Base-by-base conservation (phyloP, 352 stramenopile species). In the Phytophthora syringae region DNA sequence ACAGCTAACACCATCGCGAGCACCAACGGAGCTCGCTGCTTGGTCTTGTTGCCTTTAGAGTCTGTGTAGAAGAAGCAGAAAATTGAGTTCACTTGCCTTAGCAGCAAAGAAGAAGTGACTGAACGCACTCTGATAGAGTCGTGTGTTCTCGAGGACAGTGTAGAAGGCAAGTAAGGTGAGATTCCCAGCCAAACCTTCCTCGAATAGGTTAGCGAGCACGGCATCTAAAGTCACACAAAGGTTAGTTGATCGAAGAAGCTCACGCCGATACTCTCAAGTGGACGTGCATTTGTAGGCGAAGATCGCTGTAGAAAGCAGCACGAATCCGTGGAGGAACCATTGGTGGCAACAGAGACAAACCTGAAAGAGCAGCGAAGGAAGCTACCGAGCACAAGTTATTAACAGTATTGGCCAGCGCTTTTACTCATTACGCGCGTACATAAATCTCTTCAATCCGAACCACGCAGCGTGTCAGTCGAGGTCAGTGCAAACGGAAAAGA, bases 41-140 rank as follows among this genome's bases (percentile, higher is more conserved):
- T 76, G 10, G 80, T 92, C 32, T 89, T 86, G 70, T 96, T 96
- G 47, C 88, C 88, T 69, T 96, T 96, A 16, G 88, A 93, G 2
- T 71, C 84, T 89, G 30, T 12, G 21, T 34, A 36, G 22, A 36
- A 20, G 16, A 30, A 21, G 57, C n/a, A 57, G 45, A 43, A 56
- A n/a, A 7, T 16, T 34, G 18, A 10, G n/a, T n/a, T 16, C 18
- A 36, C 24, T 22, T 40, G 25, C 18, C 9, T 27, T 42, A 21
- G 36, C 15, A 9, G 16, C n/a, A n/a, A n/a, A n/a, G n/a, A n/a
- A n/a, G n/a, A n/a, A n/a, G n/a, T n/a, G n/a, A n/a, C n/a, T n/a
- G 18, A 15, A 54, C 62, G 16, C 37, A 86, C 81, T 82, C 72
- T 94, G 85, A 45, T 90, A 93, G 12, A 96, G 57, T 12, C 88